phyloP scores from a whole-genome alignment of 805 yeast genomes.

The Vanderwaltozyma yarrowii region DNA sequence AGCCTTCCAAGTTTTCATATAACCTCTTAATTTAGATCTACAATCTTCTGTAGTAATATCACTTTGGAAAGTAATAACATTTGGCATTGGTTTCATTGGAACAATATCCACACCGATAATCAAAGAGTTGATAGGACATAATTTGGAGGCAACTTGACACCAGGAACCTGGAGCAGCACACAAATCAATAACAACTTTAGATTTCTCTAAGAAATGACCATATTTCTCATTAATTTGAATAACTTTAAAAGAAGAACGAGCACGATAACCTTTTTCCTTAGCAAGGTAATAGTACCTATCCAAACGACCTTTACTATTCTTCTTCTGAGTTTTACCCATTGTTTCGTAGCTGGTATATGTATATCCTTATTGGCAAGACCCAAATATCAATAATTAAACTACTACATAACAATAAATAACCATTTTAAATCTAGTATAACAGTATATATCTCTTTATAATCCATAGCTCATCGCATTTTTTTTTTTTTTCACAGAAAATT shows the following conservation, averaged over 20 bases:
- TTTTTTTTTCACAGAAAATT: neutral
- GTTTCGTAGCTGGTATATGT: neutral
- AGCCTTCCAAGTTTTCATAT: conserved; percentile 98
- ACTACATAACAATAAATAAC: too few relatives aligned
- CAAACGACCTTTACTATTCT: conserved; percentile 96
- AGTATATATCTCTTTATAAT: neutral
- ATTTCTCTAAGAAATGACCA: conserved; percentile 89
- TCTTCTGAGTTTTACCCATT: conserved; percentile 91
- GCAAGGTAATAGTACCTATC: conserved; percentile 95
- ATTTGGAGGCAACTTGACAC: conserved; percentile 96
- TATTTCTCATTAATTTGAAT: conserved; percentile 92
- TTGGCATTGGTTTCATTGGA: conserved; percentile 93
- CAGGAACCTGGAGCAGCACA: conserved; percentile 99
- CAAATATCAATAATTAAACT: too few relatives aligned
- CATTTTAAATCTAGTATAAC: too few relatives aligned
- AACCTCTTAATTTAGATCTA: conserved; percentile 85
- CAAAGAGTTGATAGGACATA: conserved; percentile 86
- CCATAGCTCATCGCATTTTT: neutral
- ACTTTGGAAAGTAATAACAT: conserved; percentile 86
- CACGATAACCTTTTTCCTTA: conserved; percentile 96
- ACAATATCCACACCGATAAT: conserved; percentile 99
- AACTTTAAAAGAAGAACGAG: conserved; percentile 95
- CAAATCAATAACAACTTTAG: conserved; percentile 91
- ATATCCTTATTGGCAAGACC: too few relatives aligned
- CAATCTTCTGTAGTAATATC: conserved; percentile 99